phyloP scores from a whole-genome alignment of 306 rosid species.

The Vigna hirtella region DNA sequence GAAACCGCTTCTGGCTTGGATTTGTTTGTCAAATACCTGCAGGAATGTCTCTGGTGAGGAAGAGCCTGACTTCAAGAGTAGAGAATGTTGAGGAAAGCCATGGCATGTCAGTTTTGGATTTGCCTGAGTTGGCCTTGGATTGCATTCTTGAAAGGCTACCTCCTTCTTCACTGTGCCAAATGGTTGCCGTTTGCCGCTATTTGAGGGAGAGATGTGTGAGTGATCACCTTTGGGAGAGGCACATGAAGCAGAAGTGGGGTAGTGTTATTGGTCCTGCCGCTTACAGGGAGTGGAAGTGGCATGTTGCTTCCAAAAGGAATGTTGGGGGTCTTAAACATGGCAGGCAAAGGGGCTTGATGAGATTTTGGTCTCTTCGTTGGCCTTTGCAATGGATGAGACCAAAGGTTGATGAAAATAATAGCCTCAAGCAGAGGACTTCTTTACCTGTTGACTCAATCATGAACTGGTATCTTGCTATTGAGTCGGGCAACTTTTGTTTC shows the following conservation, averaged over 20 bases:
- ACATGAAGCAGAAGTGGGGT: conserved; percentile 78
- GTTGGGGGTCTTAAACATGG: conserved; percentile 51
- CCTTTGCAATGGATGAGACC: conserved; percentile 71
- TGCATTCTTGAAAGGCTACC: conserved; percentile 81
- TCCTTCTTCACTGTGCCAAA: conserved; percentile 59
- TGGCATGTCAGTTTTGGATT: conserved; percentile 64
- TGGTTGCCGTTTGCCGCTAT: conserved; percentile 70
- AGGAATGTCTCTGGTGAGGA: conserved; percentile 60
- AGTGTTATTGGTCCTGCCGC: conserved; percentile 72
- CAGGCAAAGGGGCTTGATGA: conserved; percentile 62
- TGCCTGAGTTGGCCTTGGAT: conserved; percentile 80
- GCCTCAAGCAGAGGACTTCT: conserved; percentile 48
- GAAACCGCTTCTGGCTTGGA: conserved; percentile 41
- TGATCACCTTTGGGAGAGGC: conserved; percentile 81
- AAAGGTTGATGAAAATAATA: conserved; percentile 49
- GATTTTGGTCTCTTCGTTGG: conserved; percentile 67
- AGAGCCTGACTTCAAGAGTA: conserved; percentile 52
- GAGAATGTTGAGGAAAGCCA: conserved; percentile 66
- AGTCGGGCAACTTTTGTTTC: conserved; percentile 72
- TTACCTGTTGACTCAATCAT: conserved; percentile 68
- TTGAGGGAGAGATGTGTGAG: conserved; percentile 76
- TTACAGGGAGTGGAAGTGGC: conserved; percentile 73
- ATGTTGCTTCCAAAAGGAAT: conserved; percentile 59
- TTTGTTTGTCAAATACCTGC: conserved; percentile 45
- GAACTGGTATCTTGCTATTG: conserved; percentile 80